Conservation (phyloP, 257 asterid genomes). For the Knoxia roxburghii region DNA sequence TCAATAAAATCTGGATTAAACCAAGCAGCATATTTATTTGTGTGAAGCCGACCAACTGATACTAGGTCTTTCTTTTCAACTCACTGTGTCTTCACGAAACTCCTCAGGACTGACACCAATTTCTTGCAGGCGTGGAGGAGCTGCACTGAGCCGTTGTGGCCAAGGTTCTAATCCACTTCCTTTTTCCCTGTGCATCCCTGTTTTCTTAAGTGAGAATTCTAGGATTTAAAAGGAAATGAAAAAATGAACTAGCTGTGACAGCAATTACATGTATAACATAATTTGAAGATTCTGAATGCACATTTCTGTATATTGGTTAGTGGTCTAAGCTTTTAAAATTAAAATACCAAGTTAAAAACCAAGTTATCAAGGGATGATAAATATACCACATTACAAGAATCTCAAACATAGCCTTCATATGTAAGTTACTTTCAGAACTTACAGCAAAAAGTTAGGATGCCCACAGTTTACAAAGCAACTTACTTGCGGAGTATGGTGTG, state of each 20-base stretch:
- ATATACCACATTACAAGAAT: neutral
- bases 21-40: neutral
- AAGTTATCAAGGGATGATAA: too few relatives aligned
- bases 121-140: slow-evolving; percentile 78
- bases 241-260: neutral
- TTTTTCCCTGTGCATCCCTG: slow-evolving; percentile 72
- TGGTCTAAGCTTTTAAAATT: neutral
- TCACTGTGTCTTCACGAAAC: slow-evolving; percentile 67
- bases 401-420: neutral
- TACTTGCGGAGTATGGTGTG: slow-evolving; percentile 71
- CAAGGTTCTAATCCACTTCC: slow-evolving; percentile 80
- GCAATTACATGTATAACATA: neutral
- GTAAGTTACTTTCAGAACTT: neutral
- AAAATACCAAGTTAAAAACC: neutral
- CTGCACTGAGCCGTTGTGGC: slow-evolving; percentile 74
- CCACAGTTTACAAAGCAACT: slow-evolving; percentile 21
- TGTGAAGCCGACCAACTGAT: neutral
- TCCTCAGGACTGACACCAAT: slow-evolving; percentile 46
- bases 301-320: neutral
- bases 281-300: neutral
- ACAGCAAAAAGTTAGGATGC: slow-evolving; percentile 8
- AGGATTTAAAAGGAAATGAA: neutral
- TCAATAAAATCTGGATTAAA: slow-evolving; percentile 1
- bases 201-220: slow-evolving; percentile 4
- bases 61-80: slow-evolving; percentile 13